Base-by-base conservation (phyloP, 2,329 filamentous ascomycete genomes). In the Aspergillus melleus region DNA sequence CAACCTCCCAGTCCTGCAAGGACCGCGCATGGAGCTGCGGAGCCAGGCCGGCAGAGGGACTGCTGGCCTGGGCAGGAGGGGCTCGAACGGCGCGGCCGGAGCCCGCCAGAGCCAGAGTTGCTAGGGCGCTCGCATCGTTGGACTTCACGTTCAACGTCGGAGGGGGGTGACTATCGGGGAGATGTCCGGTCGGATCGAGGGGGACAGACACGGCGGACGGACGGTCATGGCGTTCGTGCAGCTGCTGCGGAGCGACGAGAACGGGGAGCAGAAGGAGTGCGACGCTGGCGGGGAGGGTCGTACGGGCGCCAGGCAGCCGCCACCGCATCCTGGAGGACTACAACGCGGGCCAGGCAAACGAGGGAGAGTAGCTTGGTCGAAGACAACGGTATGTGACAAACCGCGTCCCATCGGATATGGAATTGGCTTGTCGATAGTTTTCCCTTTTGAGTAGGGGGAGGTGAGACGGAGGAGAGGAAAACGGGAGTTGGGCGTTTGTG, bases 1-100 rank as follows among this genome's bases (percentile, higher is more conserved):
- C 94, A 81, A 97, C 93, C 90, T 97, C 92, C 94, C 94, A 98
- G 82, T 97, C 94, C 86, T 93, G 90, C 86, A 98, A 84, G 84
- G 90, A 96, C 88, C 94, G 93, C 93, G 92, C 94, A 90, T 85
- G 84, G 76, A 91, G 89, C 89, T 89, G 90, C 90, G 90, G 88
- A 82, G 89, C 86, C 78, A 90, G 83, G 71, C 87, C 88, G 76
- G 84, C 83, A 76, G 84, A 81, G 59, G 80, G 78, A 74, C 83
- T 84, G 80, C 84, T 86, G 76, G 83, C 81, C 80, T 87, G 86
- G 84, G 87, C 87, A 87, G 87, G 86, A 87, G 90, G 91, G 91
- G 92, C 93, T 96, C 91, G 86, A 84, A 97, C 93, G 90, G 92
- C 86, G 83, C 86, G 81, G 72, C 81, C 76, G 66, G 80, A 77